Evolutionary conservation across 192 early-diverging fungal species (phyloP).

Genomic region (Martensiomyces pterosporus): DNA sequence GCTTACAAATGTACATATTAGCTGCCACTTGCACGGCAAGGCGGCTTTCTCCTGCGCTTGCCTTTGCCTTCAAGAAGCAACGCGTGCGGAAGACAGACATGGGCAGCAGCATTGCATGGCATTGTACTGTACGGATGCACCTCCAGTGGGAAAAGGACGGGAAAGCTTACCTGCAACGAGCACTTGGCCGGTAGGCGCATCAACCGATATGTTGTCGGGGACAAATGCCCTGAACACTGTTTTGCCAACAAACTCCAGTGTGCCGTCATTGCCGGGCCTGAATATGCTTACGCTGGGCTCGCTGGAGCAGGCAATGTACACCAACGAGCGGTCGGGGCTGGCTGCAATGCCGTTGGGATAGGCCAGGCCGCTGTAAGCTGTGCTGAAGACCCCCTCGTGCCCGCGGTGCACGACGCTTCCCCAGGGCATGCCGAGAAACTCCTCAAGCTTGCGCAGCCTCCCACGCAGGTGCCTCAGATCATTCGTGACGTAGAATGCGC

Average conservation of each 20-base stretch:
- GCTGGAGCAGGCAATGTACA: constrained; percentile 38
- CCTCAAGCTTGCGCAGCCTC: constrained; percentile 37
- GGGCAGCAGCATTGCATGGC: too few relatives aligned
- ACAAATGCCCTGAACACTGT: constrained; percentile 31
- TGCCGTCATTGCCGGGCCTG: constrained; percentile 13
- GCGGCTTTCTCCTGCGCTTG: too few relatives aligned
- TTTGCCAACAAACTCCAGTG: constrained; percentile 23
- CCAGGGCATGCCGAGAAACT: constrained; percentile 48
- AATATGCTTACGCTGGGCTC: constrained; percentile 40
- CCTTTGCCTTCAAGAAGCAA: too few relatives aligned
- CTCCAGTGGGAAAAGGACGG: too few relatives aligned
- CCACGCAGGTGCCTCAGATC: constrained; percentile 33
- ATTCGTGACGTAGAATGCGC: constrained; percentile 59
- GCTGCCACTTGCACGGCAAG: too few relatives aligned
- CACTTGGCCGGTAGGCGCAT: constrained; percentile 31
- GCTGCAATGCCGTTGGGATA: constrained; percentile 45
- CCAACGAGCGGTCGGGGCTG: constrained; percentile 20
- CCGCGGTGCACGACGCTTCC: constrained; percentile 36
- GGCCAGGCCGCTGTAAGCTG: constrained; percentile 18
- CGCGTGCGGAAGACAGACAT: too few relatives aligned
- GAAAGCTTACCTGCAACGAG: constrained; percentile 49
- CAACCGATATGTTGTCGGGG: constrained; percentile 48
- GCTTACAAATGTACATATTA: too few relatives aligned
- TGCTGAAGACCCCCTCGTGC: constrained; percentile 16
- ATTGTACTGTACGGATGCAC: too few relatives aligned